phyloP scores from a whole-genome alignment of 306 rosid species.

The Oxytropis ochrocephala region DNA sequence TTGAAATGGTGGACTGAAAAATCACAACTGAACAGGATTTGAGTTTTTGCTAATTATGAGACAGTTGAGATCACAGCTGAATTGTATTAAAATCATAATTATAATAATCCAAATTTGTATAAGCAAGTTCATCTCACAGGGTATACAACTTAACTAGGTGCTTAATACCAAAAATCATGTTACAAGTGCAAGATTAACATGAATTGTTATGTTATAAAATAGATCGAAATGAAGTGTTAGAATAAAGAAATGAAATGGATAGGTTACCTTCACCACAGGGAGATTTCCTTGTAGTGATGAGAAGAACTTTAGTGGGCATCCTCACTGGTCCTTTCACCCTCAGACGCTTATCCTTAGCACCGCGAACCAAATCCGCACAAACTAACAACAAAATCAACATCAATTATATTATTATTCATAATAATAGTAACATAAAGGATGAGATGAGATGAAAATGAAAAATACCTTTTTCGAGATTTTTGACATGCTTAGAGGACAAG shows the following conservation, averaged over 20 bases:
- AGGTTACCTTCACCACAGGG: slow-evolving; percentile 86
- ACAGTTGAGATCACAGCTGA: neutral
- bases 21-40: neutral
- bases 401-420: neutral
- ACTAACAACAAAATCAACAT: slow-evolving; percentile 27
- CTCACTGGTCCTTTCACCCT: slow-evolving; percentile 93
- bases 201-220: neutral
- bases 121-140: neutral
- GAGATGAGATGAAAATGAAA: too few relatives aligned
- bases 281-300: slow-evolving; percentile 81
- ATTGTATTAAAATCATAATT: too few relatives aligned
- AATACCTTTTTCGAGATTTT: slow-evolving; percentile 77
- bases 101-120: neutral
- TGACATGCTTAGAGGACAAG: slow-evolving; percentile 75
- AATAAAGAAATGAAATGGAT: neutral
- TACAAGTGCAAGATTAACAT: neutral
- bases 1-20: neutral
- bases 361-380: slow-evolving; percentile 78
- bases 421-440: neutral
- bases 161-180: neutral
- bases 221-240: neutral
- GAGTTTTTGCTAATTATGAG: neutral
- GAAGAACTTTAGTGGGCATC: slow-evolving; percentile 85
- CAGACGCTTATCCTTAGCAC: slow-evolving; percentile 79
- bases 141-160: neutral